Evolutionary conservation across 768 basidiomycete genomes (phyloP).

Genomic region (Pleurotus pulmonarius): DNA sequence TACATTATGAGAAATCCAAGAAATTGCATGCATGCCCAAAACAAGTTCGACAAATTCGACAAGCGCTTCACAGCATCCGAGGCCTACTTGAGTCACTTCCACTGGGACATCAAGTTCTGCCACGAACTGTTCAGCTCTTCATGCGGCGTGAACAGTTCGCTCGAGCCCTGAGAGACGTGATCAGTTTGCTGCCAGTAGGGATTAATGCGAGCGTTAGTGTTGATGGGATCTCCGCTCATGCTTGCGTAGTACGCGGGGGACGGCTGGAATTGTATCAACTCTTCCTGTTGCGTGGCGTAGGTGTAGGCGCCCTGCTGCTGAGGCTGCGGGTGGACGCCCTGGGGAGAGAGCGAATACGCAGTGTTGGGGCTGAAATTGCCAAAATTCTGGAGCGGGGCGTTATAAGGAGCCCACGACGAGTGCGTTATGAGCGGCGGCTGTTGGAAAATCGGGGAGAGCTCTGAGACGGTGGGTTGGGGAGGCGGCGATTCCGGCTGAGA

Average conservation of each 20-base stretch:
- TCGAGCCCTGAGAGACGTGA: slow-evolving; percentile 9
- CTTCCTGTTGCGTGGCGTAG: slow-evolving; percentile 14
- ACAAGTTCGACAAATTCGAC: background rate
- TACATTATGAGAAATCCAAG: background rate
- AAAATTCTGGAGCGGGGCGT: slow-evolving; percentile 10
- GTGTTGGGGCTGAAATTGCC: background rate
- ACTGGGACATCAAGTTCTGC: slow-evolving; percentile 46
- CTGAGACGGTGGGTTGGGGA: slow-evolving; percentile 14
- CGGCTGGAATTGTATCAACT: slow-evolving; percentile 22
- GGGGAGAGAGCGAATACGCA: background rate
- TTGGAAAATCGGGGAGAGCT: slow-evolving; percentile 14
- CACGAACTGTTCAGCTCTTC: slow-evolving; percentile 39
- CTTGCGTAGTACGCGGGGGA: slow-evolving; percentile 30
- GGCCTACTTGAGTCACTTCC: slow-evolving; percentile 14
- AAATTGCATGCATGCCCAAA: background rate
- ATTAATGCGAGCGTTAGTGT: slow-evolving; percentile 24
- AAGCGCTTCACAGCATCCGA: background rate
- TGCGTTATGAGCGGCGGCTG: slow-evolving; percentile 9
- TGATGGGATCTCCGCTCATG: slow-evolving; percentile 13
- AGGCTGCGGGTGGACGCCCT: slow-evolving; percentile 5
- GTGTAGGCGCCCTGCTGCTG: slow-evolving; percentile 13
- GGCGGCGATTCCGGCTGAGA: slow-evolving; percentile 47
- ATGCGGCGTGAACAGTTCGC: slow-evolving; percentile 14
- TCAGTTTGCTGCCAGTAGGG: slow-evolving; percentile 12
- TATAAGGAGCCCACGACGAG: slow-evolving; percentile 12